Evolutionary conservation across 495 filamentous ascomycete genomes (phyloP).

Genomic region (Ramalina intermedia): DNA sequence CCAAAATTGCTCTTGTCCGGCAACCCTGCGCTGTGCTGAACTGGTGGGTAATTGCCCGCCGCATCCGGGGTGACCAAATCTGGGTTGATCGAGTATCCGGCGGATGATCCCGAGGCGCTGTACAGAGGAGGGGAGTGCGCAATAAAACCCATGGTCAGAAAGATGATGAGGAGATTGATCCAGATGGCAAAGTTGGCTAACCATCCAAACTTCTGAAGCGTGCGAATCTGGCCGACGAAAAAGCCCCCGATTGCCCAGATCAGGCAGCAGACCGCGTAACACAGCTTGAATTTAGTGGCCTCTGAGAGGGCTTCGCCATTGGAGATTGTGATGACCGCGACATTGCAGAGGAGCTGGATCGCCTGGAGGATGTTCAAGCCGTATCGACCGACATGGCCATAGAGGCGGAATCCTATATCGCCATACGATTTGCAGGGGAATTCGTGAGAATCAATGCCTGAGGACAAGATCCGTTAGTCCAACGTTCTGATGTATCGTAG

Average conservation of each 20-base stretch:
- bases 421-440: conserved; percentile 43
- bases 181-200: conserved; percentile 43
- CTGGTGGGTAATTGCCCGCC: background rate
- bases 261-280: conserved; percentile 25
- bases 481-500: background rate
- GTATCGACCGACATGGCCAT: conserved; percentile 39
- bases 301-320: conserved; percentile 44
- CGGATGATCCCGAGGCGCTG: conserved; percentile 18
- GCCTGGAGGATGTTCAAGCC: conserved; percentile 40
- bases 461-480: background rate
- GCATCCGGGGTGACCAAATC: conserved; percentile 3
- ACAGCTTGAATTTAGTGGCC: conserved; percentile 30
- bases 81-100: conserved; percentile 14
- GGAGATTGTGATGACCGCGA: conserved; percentile 38
- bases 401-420: conserved; percentile 43
- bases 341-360: conserved; percentile 34
- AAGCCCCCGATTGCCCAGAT: conserved; percentile 26
- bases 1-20: conserved; percentile 7
- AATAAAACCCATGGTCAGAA: conserved; percentile 26
- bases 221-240: conserved; percentile 31
- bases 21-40: conserved; percentile 3
- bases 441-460: conserved; percentile 21
- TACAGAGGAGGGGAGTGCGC: conserved; percentile 35
- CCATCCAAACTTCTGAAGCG: conserved; percentile 41
- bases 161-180: conserved; percentile 39